These are phyloP conservation scores for Trichophyton schoenleinii DNA, from an alignment of 2,329 filamentous ascomycete species.

Conservation along the genomic window DNA sequence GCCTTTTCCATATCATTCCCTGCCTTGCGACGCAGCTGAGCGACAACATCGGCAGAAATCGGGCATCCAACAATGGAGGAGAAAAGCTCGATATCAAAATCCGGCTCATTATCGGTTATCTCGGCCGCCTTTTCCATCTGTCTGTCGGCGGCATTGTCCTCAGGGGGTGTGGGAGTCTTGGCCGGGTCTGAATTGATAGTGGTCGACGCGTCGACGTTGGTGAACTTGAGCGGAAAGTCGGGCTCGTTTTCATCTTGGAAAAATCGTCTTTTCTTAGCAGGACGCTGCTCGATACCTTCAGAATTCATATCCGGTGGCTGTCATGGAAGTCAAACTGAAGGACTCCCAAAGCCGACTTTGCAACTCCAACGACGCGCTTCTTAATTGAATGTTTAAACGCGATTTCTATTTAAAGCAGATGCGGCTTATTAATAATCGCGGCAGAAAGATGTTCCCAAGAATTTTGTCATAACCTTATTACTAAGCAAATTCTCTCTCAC, in stretches of 20 bases:
- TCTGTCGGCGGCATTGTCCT: background rate
- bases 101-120: constrained; percentile 10
- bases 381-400: background rate
- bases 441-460: background rate
- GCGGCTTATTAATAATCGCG: background rate
- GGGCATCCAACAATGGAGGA: constrained; percentile 45
- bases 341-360: background rate
- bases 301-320: constrained; percentile 22
- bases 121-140: background rate
- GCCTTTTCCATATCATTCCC: constrained; percentile 46
- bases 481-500: background rate
- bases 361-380: background rate
- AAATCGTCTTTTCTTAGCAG: constrained; percentile 51
- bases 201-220: constrained; percentile 6
- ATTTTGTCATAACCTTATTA: background rate
- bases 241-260: constrained; percentile 40
- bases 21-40: constrained; percentile 38
- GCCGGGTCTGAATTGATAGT: no score
- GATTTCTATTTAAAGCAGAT: background rate
- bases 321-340: background rate
- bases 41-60: constrained; percentile 34
- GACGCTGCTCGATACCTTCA: constrained; percentile 39
- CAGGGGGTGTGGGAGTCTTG: background rate
- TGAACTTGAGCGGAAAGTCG: background rate
- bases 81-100: constrained; percentile 45